phyloP scores from a whole-genome alignment of 1,139 yeast species.

The Debaryomyces udenii region DNA sequence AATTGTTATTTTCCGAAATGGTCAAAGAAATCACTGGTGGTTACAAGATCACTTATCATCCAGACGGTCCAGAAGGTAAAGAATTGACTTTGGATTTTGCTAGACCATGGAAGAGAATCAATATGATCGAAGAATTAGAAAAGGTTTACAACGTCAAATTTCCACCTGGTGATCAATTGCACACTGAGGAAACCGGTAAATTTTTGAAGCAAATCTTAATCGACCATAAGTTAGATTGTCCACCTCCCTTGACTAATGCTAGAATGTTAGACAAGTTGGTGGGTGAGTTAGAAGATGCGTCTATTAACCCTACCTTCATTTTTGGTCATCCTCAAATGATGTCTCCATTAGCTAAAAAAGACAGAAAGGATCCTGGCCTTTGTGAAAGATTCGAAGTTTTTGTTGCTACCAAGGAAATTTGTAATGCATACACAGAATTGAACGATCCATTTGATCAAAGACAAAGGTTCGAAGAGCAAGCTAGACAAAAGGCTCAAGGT shows the following conservation, averaged over 20 bases:
- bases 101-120: conserved; percentile 98
- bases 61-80: conserved; percentile 84
- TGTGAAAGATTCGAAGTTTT: conserved; percentile 99
- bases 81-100: conserved; percentile 81
- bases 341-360: conserved; percentile 98
- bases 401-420: conserved; percentile 97
- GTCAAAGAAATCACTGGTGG: conserved; percentile 92
- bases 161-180: conserved; percentile 95
- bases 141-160: conserved; percentile 81
- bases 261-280: conserved; percentile 98
- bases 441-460: conserved; percentile 99
- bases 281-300: conserved; percentile 89
- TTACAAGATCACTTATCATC: conserved; percentile 85
- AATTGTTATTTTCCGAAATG: conserved; percentile 92
- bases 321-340: conserved; percentile 99
- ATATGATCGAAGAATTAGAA: conserved; percentile 96
- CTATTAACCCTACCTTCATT: conserved; percentile 96
- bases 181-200: conserved; percentile 90
- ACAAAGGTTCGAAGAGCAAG: conserved; percentile 97
- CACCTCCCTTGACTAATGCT: conserved; percentile 97
- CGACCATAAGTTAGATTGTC: conserved; percentile 83
- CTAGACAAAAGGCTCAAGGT: conserved; percentile 97
- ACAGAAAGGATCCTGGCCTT: conserved; percentile 87
- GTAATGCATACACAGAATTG: conserved; percentile 98
- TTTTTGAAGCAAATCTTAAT: conserved; percentile 81